Evolutionary conservation across 2,329 filamentous ascomycete genomes (phyloP), one percentile per base, ranked within the genome.

Genomic region (Pyrenophora graminea): DNA sequence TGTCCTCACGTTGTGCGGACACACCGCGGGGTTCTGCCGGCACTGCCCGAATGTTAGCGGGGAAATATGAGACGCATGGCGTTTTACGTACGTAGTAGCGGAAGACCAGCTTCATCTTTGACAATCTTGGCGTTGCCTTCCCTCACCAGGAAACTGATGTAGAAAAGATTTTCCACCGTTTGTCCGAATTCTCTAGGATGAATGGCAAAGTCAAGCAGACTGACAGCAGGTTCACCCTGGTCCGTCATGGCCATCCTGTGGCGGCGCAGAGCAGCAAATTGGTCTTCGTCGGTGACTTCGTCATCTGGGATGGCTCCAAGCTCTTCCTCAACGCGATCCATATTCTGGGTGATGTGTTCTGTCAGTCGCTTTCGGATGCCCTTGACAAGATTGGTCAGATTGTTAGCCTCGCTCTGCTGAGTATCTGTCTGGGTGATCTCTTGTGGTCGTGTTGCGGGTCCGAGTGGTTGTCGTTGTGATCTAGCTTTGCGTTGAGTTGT

Each of bases 101-200:
- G 92, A 36, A 96, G 76, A 1, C 83, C 86, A 53, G 88, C 77
- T 10, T 85, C 81, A 66, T 97, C 92, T 48, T 85, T 82, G 3
- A 83, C 79, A n/a, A 99, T 80, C 30, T 84, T 85, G 5, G 91
- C 83, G 53, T 83, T 85, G 9, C 91, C 91, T 74, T 99, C 94
- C 51, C 90, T 85, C 53, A 97, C 91, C 54, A 99, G 77, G 68
- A 99, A 99, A 69, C 90, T 95, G 62, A 96, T 84, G 70, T 97
- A 97, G 73, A 99, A 99, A 64, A 99, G 80, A 64, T 99, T 99
- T 71, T 99, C 94, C 6, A 99, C 86, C 0, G 91, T 96, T 73
- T 99, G 94, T 0, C 90, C 90, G 65, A 97, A 99, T 0, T 91
- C 96, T 33, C 78, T 78, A 0, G 94, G 94, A 63, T 99, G 96